Evolutionary conservation across 2,329 filamentous ascomycete species (phyloP), one percentile per base, ranked within the genome.

Genomic region (Fusarium albidum): DNA sequence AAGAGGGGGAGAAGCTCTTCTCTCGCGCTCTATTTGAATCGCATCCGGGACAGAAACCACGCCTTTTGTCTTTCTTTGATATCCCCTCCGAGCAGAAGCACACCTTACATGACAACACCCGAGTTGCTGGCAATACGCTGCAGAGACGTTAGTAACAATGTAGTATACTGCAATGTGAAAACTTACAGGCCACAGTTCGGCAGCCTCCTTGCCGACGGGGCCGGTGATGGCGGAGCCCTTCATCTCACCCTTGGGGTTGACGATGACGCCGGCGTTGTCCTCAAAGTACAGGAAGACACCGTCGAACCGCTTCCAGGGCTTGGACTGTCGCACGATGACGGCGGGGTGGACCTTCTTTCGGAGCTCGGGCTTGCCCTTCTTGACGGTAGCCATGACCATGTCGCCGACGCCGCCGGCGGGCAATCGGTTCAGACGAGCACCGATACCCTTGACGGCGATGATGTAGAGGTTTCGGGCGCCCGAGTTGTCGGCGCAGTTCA

Each of bases 221-320:
- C 95, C 95, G 72, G 95, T 99, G 79, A 99, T 99, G 79, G 95
- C 95, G 67, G 92, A 97, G 77, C 95, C 95, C 90, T 99, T 99
- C 95, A 99, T 99, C 85, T 99, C 95, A 83, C 95, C 95, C 91
- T 99, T 99, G 81, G 94, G 92, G 87, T 99, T 99, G 86, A 99
- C 95, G 75, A 99, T 99, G 74, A 99, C 95, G 88, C 95, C 95
- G 78, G 95, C 95, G 81, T 99, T 99, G 83, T 99, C 96, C 91
- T 99, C 95, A 76, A 99, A 99, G 88, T 99, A 99, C 72, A 99
- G 88, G 87, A 92, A 99, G 74, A 98, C 91, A 82, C 95, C 96
- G 79, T 99, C 95, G 71, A 91, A 90, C 79, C 95, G 89, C 87
- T 95, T 93, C 95, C 95, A 99, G 74, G 95, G 95, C 89, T 99